Evolutionary conservation across 2,329 filamentous ascomycete genomes (phyloP), one percentile per base, ranked within the genome.

Genomic region (Fusarium gaditjirri): DNA sequence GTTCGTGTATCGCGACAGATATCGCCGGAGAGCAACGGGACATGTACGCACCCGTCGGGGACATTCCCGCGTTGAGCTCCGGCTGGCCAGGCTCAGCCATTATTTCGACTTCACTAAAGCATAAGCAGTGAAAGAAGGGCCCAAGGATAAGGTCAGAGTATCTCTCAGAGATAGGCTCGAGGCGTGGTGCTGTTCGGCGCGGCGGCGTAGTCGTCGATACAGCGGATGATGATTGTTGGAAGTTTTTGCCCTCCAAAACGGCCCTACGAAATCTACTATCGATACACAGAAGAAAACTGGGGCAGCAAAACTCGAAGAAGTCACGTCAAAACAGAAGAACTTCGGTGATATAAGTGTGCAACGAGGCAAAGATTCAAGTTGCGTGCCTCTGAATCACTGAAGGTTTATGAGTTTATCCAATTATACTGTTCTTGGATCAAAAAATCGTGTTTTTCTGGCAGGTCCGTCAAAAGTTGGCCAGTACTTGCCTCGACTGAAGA

Each of bases 1-100:
- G 35, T 47, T 43, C 65, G 58, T 47, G 61, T 61, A 25, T 60
- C 52, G 39, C 65, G 58, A 68, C 46, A 47, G 21, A 23, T 33
- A n/a, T 62, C 38, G 55, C 58, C 62, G 59, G 68, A 67, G 56
- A 42, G 65, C 56, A 68, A 56, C 46, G 62, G 61, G 50, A 69
- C 55, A 62, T 50, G 36, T 66, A 76, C 81, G 71, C 80, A 83
- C 82, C 80, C 78, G 78, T 71, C 42, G 80, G 76, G 57, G 79
- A 80, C 74, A 78, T 76, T 46, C 44, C 61, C 71, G 75, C 79
- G 75, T 74, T 77, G 72, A 78, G 76, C 66, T 80, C 76, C 72
- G 80, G 77, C 75, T 80, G 82, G 74, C 80, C 81, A 75, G 81
- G 77, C 79, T 83, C 81, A 78, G 81, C 82, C 81, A 84, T 84